Base-by-base conservation (phyloP, 2,329 filamentous ascomycete genomes). In the Aspergillus pseudotamarii region DNA sequence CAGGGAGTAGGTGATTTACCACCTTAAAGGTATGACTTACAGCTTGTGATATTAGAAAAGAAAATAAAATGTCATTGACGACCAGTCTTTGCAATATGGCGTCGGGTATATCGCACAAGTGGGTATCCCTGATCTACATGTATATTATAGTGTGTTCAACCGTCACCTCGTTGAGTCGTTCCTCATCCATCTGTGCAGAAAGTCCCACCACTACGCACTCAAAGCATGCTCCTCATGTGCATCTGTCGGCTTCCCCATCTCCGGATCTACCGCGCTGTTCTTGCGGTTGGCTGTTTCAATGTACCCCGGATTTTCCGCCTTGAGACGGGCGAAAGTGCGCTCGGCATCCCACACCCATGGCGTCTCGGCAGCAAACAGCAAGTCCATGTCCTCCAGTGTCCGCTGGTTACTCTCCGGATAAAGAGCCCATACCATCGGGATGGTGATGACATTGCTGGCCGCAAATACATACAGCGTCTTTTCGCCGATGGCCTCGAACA, bases 401-500 rank as follows among this genome's bases (percentile, higher is more conserved):
- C 90, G 84, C 73, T 91, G 88, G 71, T 89, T 91, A 3, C 87
- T 91, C 73, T 93, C 91, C 0, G 90, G 91, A 62, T 92, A 93
- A 0, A 93, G 71, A 0, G 88, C 88, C 88, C 89, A 93, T 0
- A 92, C 87, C 77, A 91, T 86, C 0, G 88, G 85, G 5, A 93
- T 88, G 1, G 85, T 84, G 34, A 91, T 75, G 10, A 88, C 76
- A 71, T 92, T 93, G 71, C 84, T 86, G 4, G 84, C 87, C 1
- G 85, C 91, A 69, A 93, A 93, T 57, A 93, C 88, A 72, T 92
- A 91, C 1, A 92, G 80, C 0, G 89, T 92, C 71, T 91, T 91
- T 66, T 91, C 88, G 26, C 85, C 83, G 58, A 93, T 86, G 6
- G 82, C 80, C 61, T 81, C 77, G 72, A 91, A 89, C 77, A 89